phyloP scores from a whole-genome alignment of 768 basidiomycete genomes.

The Mycena metata region DNA sequence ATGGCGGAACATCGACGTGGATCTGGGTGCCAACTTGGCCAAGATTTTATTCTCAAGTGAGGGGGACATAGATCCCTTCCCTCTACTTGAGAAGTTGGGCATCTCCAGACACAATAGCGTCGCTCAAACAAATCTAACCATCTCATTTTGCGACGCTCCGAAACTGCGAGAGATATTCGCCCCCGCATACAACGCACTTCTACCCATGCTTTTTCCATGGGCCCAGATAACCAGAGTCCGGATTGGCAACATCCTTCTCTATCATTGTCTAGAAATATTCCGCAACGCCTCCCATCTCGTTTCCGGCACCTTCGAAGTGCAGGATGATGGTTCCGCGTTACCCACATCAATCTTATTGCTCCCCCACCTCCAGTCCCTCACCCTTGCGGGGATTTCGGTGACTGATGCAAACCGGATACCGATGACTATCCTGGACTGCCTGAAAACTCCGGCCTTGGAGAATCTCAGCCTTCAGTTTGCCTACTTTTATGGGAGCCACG shows the following conservation, averaged over 20 bases:
- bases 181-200: not conserved
- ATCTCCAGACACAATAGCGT: not conserved
- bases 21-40: not conserved
- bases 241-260: not conserved
- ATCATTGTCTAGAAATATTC: not conserved
- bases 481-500: not conserved
- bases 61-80: not conserved
- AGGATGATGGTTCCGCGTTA: not conserved
- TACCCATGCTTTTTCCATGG: slow-evolving; percentile 1
- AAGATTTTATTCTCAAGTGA: not conserved
- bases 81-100: not conserved
- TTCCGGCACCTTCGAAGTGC: not conserved
- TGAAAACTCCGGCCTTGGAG: not conserved
- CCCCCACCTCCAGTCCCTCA: not conserved
- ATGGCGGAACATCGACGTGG: slow-evolving; percentile 8
- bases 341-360: not conserved
- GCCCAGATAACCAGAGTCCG: not conserved
- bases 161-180: not conserved
- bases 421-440: not conserved
- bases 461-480: not conserved
- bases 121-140: not conserved
- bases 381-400: not conserved
- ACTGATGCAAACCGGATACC: not conserved
- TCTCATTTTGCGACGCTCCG: slow-evolving; percentile 7
- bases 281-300: slow-evolving; percentile 3